These are phyloP conservation scores for Hyphopichia fennica DNA, from an alignment of 1,139 yeast species.

Conservation along the genomic window DNA sequence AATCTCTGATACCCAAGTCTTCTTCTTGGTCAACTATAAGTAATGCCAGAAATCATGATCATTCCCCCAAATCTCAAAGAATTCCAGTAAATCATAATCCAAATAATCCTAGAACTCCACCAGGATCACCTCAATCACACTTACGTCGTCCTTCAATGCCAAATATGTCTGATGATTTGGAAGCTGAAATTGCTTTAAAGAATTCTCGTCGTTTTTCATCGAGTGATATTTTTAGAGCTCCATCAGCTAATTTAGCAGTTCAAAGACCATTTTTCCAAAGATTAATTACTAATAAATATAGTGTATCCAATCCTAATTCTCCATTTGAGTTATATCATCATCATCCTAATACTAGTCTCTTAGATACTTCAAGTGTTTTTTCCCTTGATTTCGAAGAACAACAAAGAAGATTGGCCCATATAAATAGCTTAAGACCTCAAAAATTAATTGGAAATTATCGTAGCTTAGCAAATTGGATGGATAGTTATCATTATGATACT, in stretches of 20 bases:
- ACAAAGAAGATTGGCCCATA: constrained; percentile 21
- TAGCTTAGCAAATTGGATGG: constrained; percentile 52
- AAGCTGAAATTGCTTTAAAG: neutral
- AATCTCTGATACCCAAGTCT: too few species aligned
- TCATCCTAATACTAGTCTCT: constrained; percentile 7
- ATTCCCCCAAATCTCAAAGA: too few species aligned
- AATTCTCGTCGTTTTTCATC: neutral
- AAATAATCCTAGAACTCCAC: too few species aligned
- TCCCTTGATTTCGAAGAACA: constrained; percentile 23
- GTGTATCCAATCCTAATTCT: constrained; percentile 32
- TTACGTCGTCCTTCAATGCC: too few species aligned
- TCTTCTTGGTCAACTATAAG: too few species aligned
- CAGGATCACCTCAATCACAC: too few species aligned
- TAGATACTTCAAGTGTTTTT: constrained; percentile 17
- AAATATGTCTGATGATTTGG: neutral
- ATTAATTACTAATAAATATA: constrained; percentile 28
- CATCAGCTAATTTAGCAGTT: neutral
- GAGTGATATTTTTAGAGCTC: constrained; percentile 1
- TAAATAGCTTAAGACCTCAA: constrained; percentile 41
- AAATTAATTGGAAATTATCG: constrained; percentile 55
- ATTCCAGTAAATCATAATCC: too few species aligned
- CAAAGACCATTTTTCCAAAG: constrained; percentile 27
- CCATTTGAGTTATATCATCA: constrained; percentile 13
- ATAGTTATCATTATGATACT: constrained; percentile 22
- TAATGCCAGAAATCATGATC: too few species aligned